Conservation (phyloP, 1,139 yeast species). For the Torulaspora pretoriensis region DNA sequence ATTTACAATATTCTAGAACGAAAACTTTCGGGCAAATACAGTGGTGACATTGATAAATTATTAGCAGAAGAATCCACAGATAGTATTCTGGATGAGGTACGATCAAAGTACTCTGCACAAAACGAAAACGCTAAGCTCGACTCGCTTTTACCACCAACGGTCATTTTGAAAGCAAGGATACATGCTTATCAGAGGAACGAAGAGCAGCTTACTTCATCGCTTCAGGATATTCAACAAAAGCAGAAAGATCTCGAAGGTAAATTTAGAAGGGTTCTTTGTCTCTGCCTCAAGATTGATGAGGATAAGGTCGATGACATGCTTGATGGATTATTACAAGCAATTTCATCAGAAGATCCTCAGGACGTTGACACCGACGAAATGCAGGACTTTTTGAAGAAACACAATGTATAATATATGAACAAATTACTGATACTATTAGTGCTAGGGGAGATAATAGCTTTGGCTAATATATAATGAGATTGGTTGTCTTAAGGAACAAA, state of each 20-base stretch:
- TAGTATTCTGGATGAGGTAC: conserved; percentile 21
- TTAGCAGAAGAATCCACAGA: conserved; percentile 25
- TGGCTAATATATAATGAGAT: conserved; percentile 6
- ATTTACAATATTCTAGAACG: conserved; percentile 49
- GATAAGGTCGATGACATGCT: conserved; percentile 75
- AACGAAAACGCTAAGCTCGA: conserved; percentile 21
- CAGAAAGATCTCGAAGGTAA: conserved; percentile 71
- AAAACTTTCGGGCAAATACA: conserved; percentile 35
- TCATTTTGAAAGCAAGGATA: conserved; percentile 68
- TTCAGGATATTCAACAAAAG: conserved; percentile 46
- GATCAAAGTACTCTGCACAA: conserved; percentile 17
- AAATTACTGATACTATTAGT: not conserved
- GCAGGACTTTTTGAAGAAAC: conserved; percentile 34
- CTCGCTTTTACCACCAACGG: conserved; percentile 51
- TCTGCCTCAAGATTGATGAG: conserved; percentile 83
- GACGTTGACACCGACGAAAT: conserved; percentile 52
- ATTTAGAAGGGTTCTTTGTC: conserved; percentile 82
- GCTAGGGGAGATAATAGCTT: not conserved
- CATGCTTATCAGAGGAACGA: conserved; percentile 73
- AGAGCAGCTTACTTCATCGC: conserved; percentile 46
- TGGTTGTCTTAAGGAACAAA: not conserved
- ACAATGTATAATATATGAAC: conserved; percentile 14
- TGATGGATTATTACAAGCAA: conserved; percentile 84
- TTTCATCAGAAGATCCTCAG: conserved; percentile 69
- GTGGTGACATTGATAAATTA: conserved; percentile 30